Evolutionary conservation across 2,329 filamentous ascomycete genomes (phyloP), one percentile per base, ranked within the genome.

Genomic region (Colletotrichum sansevieriae): DNA sequence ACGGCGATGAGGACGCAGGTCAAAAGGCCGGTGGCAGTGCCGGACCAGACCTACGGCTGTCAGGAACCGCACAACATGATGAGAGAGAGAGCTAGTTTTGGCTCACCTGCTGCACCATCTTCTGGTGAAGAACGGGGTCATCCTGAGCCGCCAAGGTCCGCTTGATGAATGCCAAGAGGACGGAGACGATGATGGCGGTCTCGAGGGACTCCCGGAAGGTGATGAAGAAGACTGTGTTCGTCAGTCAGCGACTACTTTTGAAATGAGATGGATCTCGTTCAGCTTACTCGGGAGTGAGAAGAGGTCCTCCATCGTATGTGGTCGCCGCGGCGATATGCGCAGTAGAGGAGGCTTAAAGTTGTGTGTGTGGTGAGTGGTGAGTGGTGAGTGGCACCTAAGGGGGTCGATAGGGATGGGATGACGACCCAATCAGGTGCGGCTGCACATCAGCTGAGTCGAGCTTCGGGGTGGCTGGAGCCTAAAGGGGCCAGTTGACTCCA

Each of bases 181-280:
- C 87, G 0, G 90, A 91, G 65, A 91, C 85, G 72, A 92, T 88
- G 73, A 92, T 89, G 65, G 82, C 86, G 3, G 87, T 88, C 80
- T 92, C 90, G 49, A 92, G 77, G 58, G 85, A 87, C 79, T 92
- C 90, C 75, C 90, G 85, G 76, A 92, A 91, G 79, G 88, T 86
- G 76, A 92, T 90, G 82, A 92, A 92, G 81, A 92, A 92, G 61
- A 92, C 88, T 72, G 54, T 1, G 35, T 13, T 2, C 5, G 44
- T 68, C 3, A 68, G 64, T 68, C 3, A 68, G 64, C 33, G 20
- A 0, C 0, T 9, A 15, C 12, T 39, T 4, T 20, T 8, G 22
- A 1, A 12, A 8, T 15, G 18, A 33, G 20, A 39, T 1, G 3
- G 5, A 13, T 11, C 7, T 46, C 29, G 12, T 22, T 2, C 9